Evolutionary conservation across 805 yeast species (phyloP).

Genomic region (Kodamaea kakaduensis): DNA sequence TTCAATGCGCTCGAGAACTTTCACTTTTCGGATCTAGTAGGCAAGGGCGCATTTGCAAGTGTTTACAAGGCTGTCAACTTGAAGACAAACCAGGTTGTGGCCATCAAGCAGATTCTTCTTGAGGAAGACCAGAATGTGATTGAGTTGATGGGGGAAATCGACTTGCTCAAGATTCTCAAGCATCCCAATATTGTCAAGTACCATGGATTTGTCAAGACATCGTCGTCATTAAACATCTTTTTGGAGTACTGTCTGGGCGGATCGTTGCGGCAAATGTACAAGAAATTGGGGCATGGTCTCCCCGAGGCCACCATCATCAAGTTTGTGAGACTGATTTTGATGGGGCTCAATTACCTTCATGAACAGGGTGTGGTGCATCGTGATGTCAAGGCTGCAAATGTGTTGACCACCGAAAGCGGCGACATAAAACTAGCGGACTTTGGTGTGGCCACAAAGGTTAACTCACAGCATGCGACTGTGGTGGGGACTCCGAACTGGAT

Average conservation of each 20-base stretch:
- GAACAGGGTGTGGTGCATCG: conserved; percentile 75
- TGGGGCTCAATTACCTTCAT: conserved; percentile 63
- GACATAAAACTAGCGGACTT: conserved; percentile 88
- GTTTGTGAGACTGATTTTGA: conserved; percentile 51
- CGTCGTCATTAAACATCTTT: conserved; percentile 50
- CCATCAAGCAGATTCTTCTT: conserved; percentile 73
- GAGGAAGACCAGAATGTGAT: conserved; percentile 43
- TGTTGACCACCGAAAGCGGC: conserved; percentile 61
- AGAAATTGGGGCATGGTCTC: conserved; percentile 45
- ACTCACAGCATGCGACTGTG: conserved; percentile 39
- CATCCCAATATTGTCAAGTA: conserved; percentile 68
- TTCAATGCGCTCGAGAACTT: conserved; percentile 45
- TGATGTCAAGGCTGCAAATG: conserved; percentile 92
- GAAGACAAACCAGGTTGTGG: conserved; percentile 64
- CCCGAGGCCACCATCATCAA: conserved; percentile 50
- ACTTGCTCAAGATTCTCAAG: conserved; percentile 57
- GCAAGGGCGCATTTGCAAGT: conserved; percentile 88
- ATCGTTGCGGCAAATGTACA: conserved; percentile 53
- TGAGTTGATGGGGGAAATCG: conserved; percentile 62
- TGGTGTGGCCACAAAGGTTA: conserved; percentile 79
- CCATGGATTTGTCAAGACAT: conserved; percentile 60
- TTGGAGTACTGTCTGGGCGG: conserved; percentile 65
- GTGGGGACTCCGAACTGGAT: conserved; percentile 97
- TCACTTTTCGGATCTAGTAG: conserved; percentile 60
- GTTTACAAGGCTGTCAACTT: conserved; percentile 75